Percentiles rank a stretch among this genome's conserved stretches.
Conservation (phyloP, 495 filamentous ascomycete species). For the Aspergillus egyptiacus region DNA sequence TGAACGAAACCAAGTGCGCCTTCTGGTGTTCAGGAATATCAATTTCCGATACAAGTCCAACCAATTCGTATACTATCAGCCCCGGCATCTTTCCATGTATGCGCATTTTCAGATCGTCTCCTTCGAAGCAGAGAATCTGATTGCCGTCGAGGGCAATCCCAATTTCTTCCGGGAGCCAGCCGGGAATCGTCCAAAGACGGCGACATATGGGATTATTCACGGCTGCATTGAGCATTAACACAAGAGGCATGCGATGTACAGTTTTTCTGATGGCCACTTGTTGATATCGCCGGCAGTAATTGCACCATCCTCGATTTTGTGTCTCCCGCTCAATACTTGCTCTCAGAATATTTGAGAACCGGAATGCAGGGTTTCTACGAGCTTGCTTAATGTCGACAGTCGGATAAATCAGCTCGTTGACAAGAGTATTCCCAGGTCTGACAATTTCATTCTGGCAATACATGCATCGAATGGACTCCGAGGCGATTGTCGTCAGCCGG, state of each 20-base stretch:
- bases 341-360: slow-evolving; percentile 79
- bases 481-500: slow-evolving; percentile 49
- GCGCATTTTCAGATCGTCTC: slow-evolving; percentile 61
- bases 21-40: slow-evolving; percentile 76
- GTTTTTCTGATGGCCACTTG: slow-evolving; percentile 71
- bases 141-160: slow-evolving; percentile 76
- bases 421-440: slow-evolving; percentile 58
- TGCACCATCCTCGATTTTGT: slow-evolving; percentile 82
- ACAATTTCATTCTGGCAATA: slow-evolving; percentile 75
- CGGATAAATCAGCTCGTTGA: slow-evolving; percentile 85
- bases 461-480: slow-evolving; percentile 66
- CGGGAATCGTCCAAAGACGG: slow-evolving; percentile 76
- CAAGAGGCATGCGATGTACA: slow-evolving; percentile 69
- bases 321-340: slow-evolving; percentile 81
- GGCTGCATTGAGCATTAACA: slow-evolving; percentile 79
- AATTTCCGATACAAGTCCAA: slow-evolving; percentile 87
- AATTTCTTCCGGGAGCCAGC: slow-evolving; percentile 88
- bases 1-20: slow-evolving; percentile 82
- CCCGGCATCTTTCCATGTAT: slow-evolving; percentile 55
- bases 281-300: slow-evolving; percentile 79
- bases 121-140: slow-evolving; percentile 85
- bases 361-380: slow-evolving; percentile 49
- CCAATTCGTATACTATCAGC: slow-evolving; percentile 80
- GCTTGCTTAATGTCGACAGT: slow-evolving; percentile 40
- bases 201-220: slow-evolving; percentile 63